Evolutionary conservation across 2,329 filamentous ascomycete species (phyloP).

Genomic region (Sporothrix schenckii): DNA sequence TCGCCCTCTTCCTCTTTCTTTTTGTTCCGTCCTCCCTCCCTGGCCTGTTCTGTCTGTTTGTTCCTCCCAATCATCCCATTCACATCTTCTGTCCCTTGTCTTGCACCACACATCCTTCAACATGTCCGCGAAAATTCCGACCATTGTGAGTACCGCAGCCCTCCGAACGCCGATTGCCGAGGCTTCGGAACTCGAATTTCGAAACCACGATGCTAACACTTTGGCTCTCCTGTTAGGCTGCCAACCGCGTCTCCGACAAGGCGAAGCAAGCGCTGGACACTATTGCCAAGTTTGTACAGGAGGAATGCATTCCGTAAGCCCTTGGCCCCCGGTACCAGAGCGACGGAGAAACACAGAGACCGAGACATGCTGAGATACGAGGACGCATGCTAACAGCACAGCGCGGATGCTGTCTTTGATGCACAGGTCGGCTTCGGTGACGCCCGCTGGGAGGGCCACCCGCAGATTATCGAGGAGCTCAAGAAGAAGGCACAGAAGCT

Average conservation of each 20-base stretch:
- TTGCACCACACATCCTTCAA: background rate
- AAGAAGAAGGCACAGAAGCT: constrained; percentile 81
- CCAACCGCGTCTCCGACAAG: constrained; percentile 72
- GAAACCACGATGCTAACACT: constrained; percentile 1
- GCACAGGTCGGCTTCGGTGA: constrained; percentile 78
- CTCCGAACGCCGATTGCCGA: constrained; percentile 13
- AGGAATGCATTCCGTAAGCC: constrained; percentile 81
- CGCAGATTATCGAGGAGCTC: constrained; percentile 81
- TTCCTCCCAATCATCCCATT: background rate
- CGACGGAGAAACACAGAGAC: background rate
- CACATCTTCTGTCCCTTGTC: too few species aligned
- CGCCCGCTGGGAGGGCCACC: constrained; percentile 78
- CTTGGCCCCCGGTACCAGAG: background rate
- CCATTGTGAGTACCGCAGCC: constrained; percentile 46
- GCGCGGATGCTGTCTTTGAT: constrained; percentile 76
- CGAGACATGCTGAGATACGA: background rate
- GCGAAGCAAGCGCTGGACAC: constrained; percentile 83
- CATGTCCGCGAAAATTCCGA: constrained; percentile 53
- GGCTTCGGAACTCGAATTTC: background rate
- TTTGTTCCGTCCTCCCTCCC: background rate
- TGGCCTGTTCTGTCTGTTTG: background rate
- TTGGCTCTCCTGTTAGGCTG: constrained; percentile 37
- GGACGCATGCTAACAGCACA: constrained; percentile 40
- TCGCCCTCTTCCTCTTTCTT: background rate
- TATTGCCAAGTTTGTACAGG: constrained; percentile 94